These are phyloP conservation scores for Thelephora aurantiotincta DNA, from an alignment of 768 basidiomycete genomes.

Conservation along the genomic window DNA sequence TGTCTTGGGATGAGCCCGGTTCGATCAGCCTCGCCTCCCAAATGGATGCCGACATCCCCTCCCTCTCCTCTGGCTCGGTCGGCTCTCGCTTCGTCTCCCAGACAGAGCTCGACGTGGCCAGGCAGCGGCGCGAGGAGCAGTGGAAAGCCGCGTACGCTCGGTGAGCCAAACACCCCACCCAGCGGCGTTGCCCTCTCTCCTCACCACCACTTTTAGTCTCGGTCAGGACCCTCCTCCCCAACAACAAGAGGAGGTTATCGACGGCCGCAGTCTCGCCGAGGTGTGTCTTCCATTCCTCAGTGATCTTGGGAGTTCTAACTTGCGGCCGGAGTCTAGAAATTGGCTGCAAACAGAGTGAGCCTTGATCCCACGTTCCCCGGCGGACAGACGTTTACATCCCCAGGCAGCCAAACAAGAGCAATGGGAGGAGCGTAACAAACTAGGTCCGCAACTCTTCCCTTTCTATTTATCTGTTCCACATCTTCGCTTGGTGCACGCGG, in stretches of 20 bases:
- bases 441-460: slow-evolving; percentile 22
- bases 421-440: slow-evolving; percentile 84
- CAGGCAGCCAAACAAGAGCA: slow-evolving; percentile 85
- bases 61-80: slow-evolving; percentile 55
- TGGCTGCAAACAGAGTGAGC: slow-evolving; percentile 75
- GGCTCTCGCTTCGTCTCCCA: slow-evolving; percentile 79
- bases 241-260: slow-evolving; percentile 63
- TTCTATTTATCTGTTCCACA: background rate
- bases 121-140: slow-evolving; percentile 60
- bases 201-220: slow-evolving; percentile 27
- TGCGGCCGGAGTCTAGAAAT: slow-evolving; percentile 40
- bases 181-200: slow-evolving; percentile 3
- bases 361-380: slow-evolving; percentile 1
- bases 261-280: slow-evolving; percentile 82
- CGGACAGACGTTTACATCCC: slow-evolving; percentile 11
- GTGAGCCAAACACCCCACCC: slow-evolving; percentile 20
- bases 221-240: slow-evolving; percentile 76
- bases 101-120: slow-evolving; percentile 62
- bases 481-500: background rate
- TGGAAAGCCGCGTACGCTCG: slow-evolving; percentile 87
- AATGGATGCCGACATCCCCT: slow-evolving; percentile 57
- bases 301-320: slow-evolving; percentile 2
- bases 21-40: slow-evolving; percentile 1
- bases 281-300: slow-evolving; percentile 22
- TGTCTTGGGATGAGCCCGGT: background rate